phyloP scores from a whole-genome alignment of 2,329 filamentous ascomycete genomes.

The Coccinonectria pachysandricola region DNA sequence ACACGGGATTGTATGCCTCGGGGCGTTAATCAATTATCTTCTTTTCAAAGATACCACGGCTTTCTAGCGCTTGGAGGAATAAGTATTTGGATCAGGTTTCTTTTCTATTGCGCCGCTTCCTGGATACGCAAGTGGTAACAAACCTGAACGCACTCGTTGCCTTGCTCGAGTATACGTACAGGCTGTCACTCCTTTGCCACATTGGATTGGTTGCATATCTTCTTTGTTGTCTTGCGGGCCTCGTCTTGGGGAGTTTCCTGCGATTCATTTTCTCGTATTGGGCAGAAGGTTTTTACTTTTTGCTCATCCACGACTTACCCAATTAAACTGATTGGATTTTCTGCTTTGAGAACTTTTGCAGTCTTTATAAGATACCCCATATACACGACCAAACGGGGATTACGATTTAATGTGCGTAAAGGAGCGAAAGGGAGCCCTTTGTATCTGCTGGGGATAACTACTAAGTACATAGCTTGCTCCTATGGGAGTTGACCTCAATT shows the following conservation, averaged over 20 bases:
- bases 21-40: constrained; percentile 15
- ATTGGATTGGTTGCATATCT: constrained; percentile 1
- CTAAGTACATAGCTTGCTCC: constrained; percentile 4
- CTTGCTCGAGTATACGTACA: constrained; percentile 1
- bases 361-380: constrained; percentile 1
- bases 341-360: too few species aligned
- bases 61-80: constrained; percentile 7
- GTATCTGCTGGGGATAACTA: constrained; percentile 1
- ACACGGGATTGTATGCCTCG: constrained; percentile 11
- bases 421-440: too few species aligned
- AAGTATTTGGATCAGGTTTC: constrained; percentile 4
- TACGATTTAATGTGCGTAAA: constrained; percentile 4
- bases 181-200: neutral
- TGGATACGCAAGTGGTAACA: constrained; percentile 7
- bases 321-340: too few species aligned
- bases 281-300: too few species aligned
- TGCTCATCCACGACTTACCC: too few species aligned
- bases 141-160: too few species aligned
- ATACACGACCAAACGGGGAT: constrained; percentile 2
- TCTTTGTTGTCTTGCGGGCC: too few species aligned
- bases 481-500: too few species aligned
- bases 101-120: constrained; percentile 4
- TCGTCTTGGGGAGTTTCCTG: too few species aligned
- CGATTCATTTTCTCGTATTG: too few species aligned
- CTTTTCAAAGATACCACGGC: constrained; percentile 17